Percentiles rank a stretch among this genome's conserved stretches.
phyloP scores from a whole-genome alignment of 2,329 filamentous ascomycete species.

The Colletotrichum sp. region DNA sequence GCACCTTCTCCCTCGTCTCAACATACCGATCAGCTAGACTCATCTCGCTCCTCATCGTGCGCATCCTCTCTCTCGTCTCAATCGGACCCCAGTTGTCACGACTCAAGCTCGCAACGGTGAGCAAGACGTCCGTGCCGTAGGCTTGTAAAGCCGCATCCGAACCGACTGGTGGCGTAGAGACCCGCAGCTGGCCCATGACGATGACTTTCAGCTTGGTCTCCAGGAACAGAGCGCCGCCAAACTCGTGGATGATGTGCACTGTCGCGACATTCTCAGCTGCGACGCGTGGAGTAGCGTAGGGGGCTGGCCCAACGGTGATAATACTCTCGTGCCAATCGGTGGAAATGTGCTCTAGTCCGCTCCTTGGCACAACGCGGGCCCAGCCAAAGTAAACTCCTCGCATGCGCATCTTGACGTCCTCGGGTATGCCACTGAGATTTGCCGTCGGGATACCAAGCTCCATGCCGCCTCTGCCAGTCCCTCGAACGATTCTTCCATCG shows the following conservation, averaged over 20 bases:
- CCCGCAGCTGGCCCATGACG: slow-evolving; percentile 65
- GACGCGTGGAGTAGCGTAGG: slow-evolving; percentile 49
- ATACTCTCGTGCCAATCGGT: slow-evolving; percentile 64
- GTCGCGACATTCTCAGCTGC: slow-evolving; percentile 55
- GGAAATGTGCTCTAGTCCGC: slow-evolving; percentile 35
- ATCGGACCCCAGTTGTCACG: slow-evolving; percentile 50
- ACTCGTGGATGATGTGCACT: slow-evolving; percentile 60
- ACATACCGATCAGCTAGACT: slow-evolving; percentile 51
- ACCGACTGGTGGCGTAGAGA: slow-evolving; percentile 20
- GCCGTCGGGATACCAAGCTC: slow-evolving; percentile 58
- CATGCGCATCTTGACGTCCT: slow-evolving; percentile 58
- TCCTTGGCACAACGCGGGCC: slow-evolving; percentile 50
- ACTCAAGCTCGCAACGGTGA: slow-evolving; percentile 50
- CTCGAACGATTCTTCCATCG: slow-evolving; percentile 49
- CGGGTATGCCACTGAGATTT: slow-evolving; percentile 56
- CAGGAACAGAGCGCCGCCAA: slow-evolving; percentile 46
- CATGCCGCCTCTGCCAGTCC: slow-evolving; percentile 43
- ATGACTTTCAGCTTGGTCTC: slow-evolving; percentile 54
- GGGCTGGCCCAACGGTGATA: slow-evolving; percentile 59
- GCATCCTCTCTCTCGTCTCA: slow-evolving; percentile 41
- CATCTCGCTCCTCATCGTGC: slow-evolving; percentile 43
- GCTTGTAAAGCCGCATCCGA: slow-evolving; percentile 30
- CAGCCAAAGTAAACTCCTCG: slow-evolving; percentile 71
- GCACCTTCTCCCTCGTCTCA: slow-evolving; percentile 52
- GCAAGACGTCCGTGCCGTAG: slow-evolving; percentile 44